These are phyloP conservation scores for Tillandsia leiboldiana DNA, from an alignment of 176 grass and related monocot genomes.

Conservation along the genomic window DNA sequence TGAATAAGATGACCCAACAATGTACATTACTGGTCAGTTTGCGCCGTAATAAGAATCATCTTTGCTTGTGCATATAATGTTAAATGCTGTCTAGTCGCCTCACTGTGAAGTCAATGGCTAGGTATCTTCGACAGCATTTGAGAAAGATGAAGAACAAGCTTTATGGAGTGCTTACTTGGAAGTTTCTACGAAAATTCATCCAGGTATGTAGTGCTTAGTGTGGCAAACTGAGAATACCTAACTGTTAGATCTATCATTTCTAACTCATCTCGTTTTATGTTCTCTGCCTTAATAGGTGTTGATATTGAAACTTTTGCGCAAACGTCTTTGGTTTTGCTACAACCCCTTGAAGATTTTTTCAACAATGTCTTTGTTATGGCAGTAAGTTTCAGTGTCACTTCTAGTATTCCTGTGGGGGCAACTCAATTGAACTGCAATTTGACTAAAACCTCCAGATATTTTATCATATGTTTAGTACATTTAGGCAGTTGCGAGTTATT, in stretches of 20 bases:
- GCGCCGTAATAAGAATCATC: no score
- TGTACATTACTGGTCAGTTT: no score
- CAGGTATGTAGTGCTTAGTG: conserved; percentile 39
- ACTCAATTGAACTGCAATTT: not conserved
- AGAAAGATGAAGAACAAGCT: conserved; percentile 67
- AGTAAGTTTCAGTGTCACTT: conserved; percentile 34
- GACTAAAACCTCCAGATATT: not conserved
- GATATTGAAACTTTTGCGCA: conserved; percentile 52
- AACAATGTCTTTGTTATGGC: conserved; percentile 86
- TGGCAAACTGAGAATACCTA: not conserved
- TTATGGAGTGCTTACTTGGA: conserved; percentile 69
- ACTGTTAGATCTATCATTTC: not conserved
- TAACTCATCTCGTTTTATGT: not conserved
- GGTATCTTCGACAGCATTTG: conserved; percentile 46
- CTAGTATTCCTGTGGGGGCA: not conserved
- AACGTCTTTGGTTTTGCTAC: conserved; percentile 55
- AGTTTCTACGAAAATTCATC: conserved; percentile 51
- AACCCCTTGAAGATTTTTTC: conserved; percentile 92
- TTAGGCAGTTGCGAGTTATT: no score
- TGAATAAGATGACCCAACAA: no score
- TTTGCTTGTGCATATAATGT: not conserved
- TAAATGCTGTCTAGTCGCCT: not conserved
- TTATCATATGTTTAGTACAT: no score
- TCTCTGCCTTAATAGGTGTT: conserved; percentile 35
- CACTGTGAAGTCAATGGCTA: conserved; percentile 12